Percentiles rank a stretch among this genome's conserved stretches.
Conservation (phyloP, 2,329 filamentous ascomycete species). For the Aspergillus viridinutans region DNA sequence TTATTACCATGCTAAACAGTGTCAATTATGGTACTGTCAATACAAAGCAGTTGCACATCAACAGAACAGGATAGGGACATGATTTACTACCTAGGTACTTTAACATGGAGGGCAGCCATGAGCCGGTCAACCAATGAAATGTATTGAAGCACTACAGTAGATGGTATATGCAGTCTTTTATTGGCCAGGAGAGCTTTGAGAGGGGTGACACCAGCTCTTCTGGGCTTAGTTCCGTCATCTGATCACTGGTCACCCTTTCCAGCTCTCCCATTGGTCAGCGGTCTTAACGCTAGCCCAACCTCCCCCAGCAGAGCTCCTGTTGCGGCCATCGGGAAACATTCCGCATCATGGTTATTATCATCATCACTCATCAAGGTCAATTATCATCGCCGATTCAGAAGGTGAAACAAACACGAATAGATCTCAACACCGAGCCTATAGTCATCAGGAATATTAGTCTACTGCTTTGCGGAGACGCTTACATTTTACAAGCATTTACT, state of each 20-base stretch:
- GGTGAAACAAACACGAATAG: not conserved
- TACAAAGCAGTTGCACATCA: constrained; percentile 9
- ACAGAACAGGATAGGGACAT: constrained; percentile 10
- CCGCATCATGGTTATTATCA: not conserved
- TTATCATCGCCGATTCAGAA: not conserved
- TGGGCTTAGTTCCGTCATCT: constrained; percentile 13
- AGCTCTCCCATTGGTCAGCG: constrained; percentile 4
- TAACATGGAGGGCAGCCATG: constrained; percentile 8
- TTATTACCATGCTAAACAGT: not conserved
- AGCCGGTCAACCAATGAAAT: constrained; percentile 13
- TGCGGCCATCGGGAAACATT: not conserved
- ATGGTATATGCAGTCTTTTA: not conserved
- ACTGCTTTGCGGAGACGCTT: not conserved
- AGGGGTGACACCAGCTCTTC: constrained; percentile 13
- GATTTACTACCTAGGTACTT: constrained; percentile 15
- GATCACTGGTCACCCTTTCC: not conserved
- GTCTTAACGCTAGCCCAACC: constrained; percentile 3
- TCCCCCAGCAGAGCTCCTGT: constrained; percentile 1
- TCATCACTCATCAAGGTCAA: too few relatives aligned
- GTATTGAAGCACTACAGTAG: not conserved
- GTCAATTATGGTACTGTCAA: constrained; percentile 12
- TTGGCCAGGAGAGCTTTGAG: constrained; percentile 1
- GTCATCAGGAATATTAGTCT: not conserved
- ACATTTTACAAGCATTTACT: not conserved
- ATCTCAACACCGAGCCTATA: not conserved